Evolutionary conservation across 805 yeast genomes (phyloP), one percentile per base, ranked within the genome.

Genomic region (Lachancea cidri): DNA sequence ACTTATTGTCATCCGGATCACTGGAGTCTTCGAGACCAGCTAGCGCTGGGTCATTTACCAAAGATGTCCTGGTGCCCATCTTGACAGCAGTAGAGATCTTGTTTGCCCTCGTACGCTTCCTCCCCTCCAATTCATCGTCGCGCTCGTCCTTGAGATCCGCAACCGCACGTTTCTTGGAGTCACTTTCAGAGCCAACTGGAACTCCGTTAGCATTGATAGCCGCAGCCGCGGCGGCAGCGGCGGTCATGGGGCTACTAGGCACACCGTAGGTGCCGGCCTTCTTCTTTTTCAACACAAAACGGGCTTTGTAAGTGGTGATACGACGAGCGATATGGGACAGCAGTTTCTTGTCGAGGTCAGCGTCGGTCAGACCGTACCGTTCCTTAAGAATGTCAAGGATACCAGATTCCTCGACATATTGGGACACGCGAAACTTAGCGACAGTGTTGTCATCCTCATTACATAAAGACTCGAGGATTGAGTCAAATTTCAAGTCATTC

Each of bases 231-330:
- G 46, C 46, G 9, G 46, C 44, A 7, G 46, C 49, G 2, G 46
- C 46, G 20, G 44, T 29, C 44, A 41, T 35, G 22, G 44, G 34
- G 20, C 39, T 32, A 32, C 34, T 19, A 15, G 47, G 38, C 17
- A 44, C 46, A 11, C 55, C 57, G 34, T 58, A 61, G 15, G 56
- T 56, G 13, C 64, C 64, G 25, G 47, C 54, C 38, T 53, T 62
- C 50, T 59, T 60, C 43, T 58, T 57, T 42, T 60, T 62, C 34
- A 57, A 39, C 4, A 60, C 63, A 35, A 60, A 59, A 32, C 66
- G 49, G 13, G 66, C 64, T 35, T 62, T 62, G 40, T 60, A 62
- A 5, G 65, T 59, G 17, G 65, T 60, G 9, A 62, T 61, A 37
- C 64, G 57, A 47, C 65, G 55, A 4, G 63, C 54, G 14, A 62